Conservation (phyloP, 2,329 filamentous ascomycete genomes). For the Neonectria sp. region DNA sequence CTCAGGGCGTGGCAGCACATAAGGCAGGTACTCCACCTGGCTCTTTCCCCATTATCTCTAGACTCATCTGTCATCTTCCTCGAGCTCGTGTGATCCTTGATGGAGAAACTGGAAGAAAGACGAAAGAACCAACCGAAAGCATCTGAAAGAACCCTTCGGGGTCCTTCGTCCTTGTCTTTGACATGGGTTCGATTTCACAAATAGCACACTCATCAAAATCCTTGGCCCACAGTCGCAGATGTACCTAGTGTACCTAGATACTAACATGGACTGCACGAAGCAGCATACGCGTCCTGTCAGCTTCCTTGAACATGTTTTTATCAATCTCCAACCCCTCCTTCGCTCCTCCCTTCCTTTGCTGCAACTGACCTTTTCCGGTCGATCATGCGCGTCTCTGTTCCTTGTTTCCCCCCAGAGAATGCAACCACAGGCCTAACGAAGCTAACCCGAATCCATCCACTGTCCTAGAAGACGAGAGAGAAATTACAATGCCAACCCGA, state of each 20-base stretch:
- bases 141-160: background rate
- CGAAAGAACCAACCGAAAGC: background rate
- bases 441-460: background rate
- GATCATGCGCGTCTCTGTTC: slow-evolving; percentile 2
- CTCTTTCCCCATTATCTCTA: slow-evolving; percentile 15
- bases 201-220: background rate
- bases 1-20: slow-evolving; percentile 12
- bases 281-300: slow-evolving; percentile 21
- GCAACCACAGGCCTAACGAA: background rate
- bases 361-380: background rate
- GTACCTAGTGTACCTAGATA: too few species aligned
- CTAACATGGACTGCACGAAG: too few species aligned
- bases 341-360: slow-evolving; percentile 3
- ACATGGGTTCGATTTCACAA: slow-evolving; percentile 18
- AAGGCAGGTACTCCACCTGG: slow-evolving; percentile 2
- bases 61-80: slow-evolving; percentile 14
- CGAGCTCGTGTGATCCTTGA: slow-evolving; percentile 6
- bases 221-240: background rate
- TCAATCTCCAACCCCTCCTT: slow-evolving; percentile 5
- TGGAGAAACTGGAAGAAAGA: background rate
- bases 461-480: background rate
- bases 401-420: background rate
- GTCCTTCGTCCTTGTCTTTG: slow-evolving; percentile 5
- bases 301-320: background rate
- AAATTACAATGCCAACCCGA: background rate